These are phyloP conservation scores for Canna indica DNA, from an alignment of 176 grass and related monocot species.

Conservation along the genomic window DNA sequence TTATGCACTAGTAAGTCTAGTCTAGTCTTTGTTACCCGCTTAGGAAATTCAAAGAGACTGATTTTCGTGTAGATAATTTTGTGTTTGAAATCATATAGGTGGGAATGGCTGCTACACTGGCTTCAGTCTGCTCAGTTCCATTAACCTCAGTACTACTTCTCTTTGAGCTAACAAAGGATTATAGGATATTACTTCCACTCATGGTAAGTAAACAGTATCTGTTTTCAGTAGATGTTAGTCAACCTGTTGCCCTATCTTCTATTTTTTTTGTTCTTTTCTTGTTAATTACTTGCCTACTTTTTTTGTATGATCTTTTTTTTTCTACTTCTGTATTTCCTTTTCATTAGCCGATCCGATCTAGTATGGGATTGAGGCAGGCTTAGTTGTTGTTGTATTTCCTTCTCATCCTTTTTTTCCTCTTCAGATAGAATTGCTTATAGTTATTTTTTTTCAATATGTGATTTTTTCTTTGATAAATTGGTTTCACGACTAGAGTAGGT, in stretches of 20 bases:
- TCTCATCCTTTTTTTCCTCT: not conserved
- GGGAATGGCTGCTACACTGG: slow-evolving; percentile 63
- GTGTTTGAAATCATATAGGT: slow-evolving; percentile 36
- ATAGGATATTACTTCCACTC: slow-evolving; percentile 88
- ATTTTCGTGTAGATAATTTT: not conserved
- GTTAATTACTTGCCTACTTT: not conserved
- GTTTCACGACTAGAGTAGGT: not conserved
- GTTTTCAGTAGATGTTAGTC: not conserved
- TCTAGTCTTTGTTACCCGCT: slow-evolving; percentile 15
- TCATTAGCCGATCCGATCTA: too few species aligned
- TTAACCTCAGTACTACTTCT: slow-evolving; percentile 90
- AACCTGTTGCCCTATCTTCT: not conserved
- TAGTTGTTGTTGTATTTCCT: not conserved
- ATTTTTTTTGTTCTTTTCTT: not conserved
- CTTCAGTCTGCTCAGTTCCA: slow-evolving; percentile 88
- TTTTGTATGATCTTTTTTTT: not conserved
- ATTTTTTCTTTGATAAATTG: not conserved
- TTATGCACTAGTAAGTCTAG: slow-evolving; percentile 88
- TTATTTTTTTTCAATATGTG: not conserved
- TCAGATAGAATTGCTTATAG: not conserved
- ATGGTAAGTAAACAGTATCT: slow-evolving; percentile 47
- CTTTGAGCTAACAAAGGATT: slow-evolving; percentile 98
- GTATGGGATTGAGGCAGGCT: too few species aligned
- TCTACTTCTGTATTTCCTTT: too few species aligned
- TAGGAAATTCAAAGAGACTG: slow-evolving; percentile 2